Base-by-base conservation (phyloP, 176 grass and related monocot species). In the Zizania latifolia region DNA sequence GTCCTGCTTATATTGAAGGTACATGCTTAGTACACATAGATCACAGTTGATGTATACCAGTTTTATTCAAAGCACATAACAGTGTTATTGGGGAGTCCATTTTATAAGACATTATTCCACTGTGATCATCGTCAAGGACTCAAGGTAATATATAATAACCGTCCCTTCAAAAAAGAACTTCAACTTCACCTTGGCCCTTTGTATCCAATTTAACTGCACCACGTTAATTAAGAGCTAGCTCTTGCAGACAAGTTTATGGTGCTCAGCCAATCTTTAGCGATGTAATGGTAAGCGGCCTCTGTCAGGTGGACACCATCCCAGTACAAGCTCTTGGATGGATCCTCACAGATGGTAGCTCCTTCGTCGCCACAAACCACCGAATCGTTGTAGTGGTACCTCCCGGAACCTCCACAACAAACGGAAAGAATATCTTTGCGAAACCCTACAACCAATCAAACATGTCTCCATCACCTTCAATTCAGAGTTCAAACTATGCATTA, bases 381-480 rank as follows among this genome's bases (percentile, higher is more conserved):
- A 11, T 16, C 13, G 64, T 43, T 67, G 22, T 40, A 67, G 64
- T 67, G n/a, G 37, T 67, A 67, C 11, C 37, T 67, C 2, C 64
- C 64, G 14, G 21, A 12, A 26, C 64, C 64, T 67, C 64, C 64
- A 5, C 64, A 67, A 1, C 64, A 67, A 43, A 67, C 64, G 4
- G 2, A 27, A 16, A 67, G 64, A 43, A 26, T 19, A 2, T 67
- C 37, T 6, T 27, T 67, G 1, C 23, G 23, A 43, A 67, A 41
- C 37, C 64, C 64, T 67, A 22, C 62, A 65, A 65, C 62, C 62
- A 35, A n/a, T n/a, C n/a, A n/a, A n/a, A n/a, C n/a, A n/a, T n/a
- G n/a, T n/a, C n/a, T n/a, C n/a, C n/a, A n/a, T n/a, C n/a, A n/a
- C n/a, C n/a, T n/a, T n/a, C n/a, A n/a, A n/a, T n/a, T n/a, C n/a